Percentiles rank a stretch among this genome's conserved stretches.
Evolutionary conservation across 1,284 basidiomycete species (phyloP).

Genomic region (Cutaneotrichosporon arboriforme): DNA sequence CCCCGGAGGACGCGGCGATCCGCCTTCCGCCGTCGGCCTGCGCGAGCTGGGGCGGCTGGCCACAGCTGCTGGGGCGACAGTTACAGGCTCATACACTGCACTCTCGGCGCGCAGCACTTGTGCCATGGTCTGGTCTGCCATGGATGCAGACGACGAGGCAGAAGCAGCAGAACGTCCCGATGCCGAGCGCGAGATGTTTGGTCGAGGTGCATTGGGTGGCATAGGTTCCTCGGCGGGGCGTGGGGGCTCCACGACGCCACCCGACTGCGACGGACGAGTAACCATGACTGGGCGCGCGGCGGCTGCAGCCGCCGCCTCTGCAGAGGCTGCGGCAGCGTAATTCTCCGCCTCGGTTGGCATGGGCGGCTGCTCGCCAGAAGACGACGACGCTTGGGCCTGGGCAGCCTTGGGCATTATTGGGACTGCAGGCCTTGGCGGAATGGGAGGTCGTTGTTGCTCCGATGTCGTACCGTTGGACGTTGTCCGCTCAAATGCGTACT

Average conservation of each 20-base stretch:
- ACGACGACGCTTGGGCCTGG: not conserved
- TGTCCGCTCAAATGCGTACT: conserved; percentile 7
- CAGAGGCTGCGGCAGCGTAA: too few species aligned
- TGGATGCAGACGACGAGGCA: not conserved
- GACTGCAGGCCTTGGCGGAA: conserved; percentile 12
- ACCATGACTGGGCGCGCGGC: too few species aligned
- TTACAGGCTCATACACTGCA: not conserved
- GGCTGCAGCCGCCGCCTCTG: too few species aligned
- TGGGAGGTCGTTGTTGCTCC: conserved; percentile 9
- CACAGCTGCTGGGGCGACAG: not conserved
- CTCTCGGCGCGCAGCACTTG: conserved; percentile 1
- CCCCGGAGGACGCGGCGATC: not conserved
- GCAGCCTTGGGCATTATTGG: conserved; percentile 12
- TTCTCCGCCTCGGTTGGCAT: too few species aligned
- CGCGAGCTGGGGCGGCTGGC: conserved; percentile 4
- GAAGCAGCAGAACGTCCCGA: conserved; percentile 2
- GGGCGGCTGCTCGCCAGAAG: too few species aligned
- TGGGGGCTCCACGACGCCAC: too few species aligned
- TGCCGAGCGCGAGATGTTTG: not conserved
- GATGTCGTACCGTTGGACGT: not conserved
- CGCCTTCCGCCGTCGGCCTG: conserved; percentile 3
- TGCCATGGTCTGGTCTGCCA: not conserved
- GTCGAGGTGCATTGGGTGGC: too few species aligned
- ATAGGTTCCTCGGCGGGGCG: too few species aligned
- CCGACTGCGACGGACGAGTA: too few species aligned